These are phyloP conservation scores for Salix dunnii DNA, from an alignment of 345 rosid species.

Conservation along the genomic window DNA sequence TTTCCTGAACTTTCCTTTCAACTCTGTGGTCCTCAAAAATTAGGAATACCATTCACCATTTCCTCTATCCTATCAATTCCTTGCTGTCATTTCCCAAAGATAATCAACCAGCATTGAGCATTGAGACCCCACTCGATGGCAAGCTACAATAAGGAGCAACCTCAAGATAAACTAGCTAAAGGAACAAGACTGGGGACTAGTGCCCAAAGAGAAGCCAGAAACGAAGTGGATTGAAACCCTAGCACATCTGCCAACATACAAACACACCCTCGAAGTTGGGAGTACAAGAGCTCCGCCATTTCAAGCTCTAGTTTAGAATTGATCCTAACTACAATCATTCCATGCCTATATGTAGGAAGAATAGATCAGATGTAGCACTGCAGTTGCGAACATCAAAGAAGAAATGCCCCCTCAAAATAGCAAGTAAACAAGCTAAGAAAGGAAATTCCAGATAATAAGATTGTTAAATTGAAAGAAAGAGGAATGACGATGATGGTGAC, in stretches of 20 bases:
- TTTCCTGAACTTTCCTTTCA: no score
- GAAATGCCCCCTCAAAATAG: background rate
- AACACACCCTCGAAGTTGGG: no score
- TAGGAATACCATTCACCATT: no score
- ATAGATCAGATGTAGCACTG: background rate
- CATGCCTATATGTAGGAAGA: background rate
- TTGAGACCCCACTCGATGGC: no score
- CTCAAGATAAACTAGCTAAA: background rate
- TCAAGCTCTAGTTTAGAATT: no score
- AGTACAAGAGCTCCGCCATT: no score
- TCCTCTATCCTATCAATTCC: no score
- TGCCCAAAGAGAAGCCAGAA: background rate
- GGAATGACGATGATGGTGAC: background rate
- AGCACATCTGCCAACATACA: background rate
- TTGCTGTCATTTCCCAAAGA: no score
- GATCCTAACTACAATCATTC: no score
- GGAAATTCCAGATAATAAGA: background rate
- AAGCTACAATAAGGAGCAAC: background rate
- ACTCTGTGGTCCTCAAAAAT: no score
- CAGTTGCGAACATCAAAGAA: background rate
- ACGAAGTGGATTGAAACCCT: background rate
- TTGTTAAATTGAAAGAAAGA: background rate
- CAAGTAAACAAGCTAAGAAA: background rate
- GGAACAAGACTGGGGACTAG: background rate
- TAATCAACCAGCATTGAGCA: no score